phyloP scores from a whole-genome alignment of 768 basidiomycete genomes.

The Tulasnella sp. region DNA sequence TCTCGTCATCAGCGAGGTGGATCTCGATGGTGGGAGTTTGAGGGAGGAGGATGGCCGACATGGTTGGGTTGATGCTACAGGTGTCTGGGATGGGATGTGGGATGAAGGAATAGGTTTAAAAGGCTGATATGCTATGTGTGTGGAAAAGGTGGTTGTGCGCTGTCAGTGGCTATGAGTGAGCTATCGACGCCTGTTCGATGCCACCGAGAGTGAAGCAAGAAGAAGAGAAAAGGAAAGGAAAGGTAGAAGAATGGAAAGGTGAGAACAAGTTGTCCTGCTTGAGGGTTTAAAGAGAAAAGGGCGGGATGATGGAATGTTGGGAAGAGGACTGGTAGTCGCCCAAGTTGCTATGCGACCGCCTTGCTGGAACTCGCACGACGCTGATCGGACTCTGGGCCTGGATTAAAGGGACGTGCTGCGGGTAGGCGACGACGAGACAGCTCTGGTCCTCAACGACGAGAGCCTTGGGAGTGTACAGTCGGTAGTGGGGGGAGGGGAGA shows the following conservation, averaged over 20 bases:
- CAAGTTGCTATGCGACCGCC: neutral
- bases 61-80: constrained; percentile 2
- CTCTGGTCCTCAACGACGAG: neutral
- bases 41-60: neutral
- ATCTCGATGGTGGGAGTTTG: constrained; percentile 17
- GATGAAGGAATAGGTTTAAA: neutral
- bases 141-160: constrained; percentile 10
- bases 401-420: neutral
- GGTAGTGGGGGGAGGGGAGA: neutral
- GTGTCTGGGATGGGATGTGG: neutral
- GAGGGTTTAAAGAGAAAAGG: constrained; percentile 3
- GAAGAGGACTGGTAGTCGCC: neutral
- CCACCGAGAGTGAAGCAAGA: neutral
- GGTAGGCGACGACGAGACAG: neutral
- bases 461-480: neutral
- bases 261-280: neutral
- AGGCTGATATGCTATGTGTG: neutral
- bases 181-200: constrained; percentile 11
- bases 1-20: constrained; percentile 18
- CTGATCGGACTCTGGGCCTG: neutral
- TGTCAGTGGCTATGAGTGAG: neutral
- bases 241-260: neutral
- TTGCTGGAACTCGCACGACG: constrained; percentile 3
- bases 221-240: neutral
- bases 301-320: neutral